Percentiles rank a stretch among this genome's conserved stretches.
Evolutionary conservation across 78 protist genomes (phyloP).

Genomic region (Polysphondylium violaceum): DNA sequence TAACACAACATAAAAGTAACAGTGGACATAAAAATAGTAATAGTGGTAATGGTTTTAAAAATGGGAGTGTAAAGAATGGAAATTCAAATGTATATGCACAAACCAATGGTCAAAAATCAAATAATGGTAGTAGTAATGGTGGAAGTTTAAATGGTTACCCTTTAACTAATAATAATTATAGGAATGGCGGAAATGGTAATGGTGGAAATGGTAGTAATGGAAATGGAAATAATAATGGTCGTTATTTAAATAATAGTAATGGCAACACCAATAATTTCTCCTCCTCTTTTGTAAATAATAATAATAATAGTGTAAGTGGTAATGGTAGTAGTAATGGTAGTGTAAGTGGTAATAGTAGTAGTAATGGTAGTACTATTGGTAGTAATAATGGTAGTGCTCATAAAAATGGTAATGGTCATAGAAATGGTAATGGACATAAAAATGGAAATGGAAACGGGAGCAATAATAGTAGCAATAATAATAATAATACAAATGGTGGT

Average conservation of each 20-base stretch:
- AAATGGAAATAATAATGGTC: too few species aligned
- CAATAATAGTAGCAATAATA: neutral
- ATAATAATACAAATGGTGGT: neutral
- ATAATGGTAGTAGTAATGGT: too few species aligned
- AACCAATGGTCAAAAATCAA: too few species aligned
- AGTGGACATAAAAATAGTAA: too few species aligned
- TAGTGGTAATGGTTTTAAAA: too few species aligned
- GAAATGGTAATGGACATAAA: neutral
- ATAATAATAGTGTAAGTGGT: neutral
- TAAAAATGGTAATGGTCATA: neutral
- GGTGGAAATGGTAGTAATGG: neutral
- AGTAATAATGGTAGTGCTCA: neutral
- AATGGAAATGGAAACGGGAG: neutral
- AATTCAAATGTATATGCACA: too few species aligned
- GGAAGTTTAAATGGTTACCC: too few species aligned
- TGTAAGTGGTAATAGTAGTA: neutral
- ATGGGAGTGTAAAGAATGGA: too few species aligned
- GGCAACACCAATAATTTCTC: too few species aligned
- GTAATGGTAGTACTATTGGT: neutral
- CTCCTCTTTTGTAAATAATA: neutral
- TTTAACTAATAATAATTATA: neutral
- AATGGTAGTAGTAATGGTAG: neutral
- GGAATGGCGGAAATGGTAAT: constrained; percentile 4
- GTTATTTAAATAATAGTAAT: too few species aligned
- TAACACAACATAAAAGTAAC: too few species aligned